Conservation (phyloP, 805 yeast genomes). For the Kodamaea kaohsiungensis region DNA sequence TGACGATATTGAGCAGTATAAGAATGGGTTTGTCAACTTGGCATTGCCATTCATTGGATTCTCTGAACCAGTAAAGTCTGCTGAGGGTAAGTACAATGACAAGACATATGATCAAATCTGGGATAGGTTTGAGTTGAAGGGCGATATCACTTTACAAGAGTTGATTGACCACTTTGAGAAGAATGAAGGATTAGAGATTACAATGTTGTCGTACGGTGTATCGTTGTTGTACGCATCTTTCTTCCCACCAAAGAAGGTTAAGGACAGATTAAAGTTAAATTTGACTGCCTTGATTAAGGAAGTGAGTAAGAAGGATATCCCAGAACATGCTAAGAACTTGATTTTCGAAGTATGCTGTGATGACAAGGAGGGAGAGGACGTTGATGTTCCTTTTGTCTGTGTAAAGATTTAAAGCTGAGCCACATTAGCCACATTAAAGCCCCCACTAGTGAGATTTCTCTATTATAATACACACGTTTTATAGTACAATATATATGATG, state of each 20-base stretch:
- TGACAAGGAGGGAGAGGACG: slow-evolving; percentile 91
- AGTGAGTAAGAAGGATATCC: slow-evolving; percentile 83
- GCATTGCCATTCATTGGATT: slow-evolving; percentile 96
- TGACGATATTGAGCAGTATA: slow-evolving; percentile 77
- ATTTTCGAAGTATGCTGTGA: slow-evolving; percentile 91
- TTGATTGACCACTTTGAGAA: slow-evolving; percentile 73
- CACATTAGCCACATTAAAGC: too few relatives aligned
- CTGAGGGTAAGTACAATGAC: slow-evolving; percentile 76
- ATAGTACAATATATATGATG: slow-evolving; percentile 2
- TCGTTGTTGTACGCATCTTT: slow-evolving; percentile 89
- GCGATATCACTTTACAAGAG: slow-evolving; percentile 73
- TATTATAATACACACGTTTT: slow-evolving; percentile 1
- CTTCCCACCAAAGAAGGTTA: slow-evolving; percentile 86
- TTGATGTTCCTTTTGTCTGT: slow-evolving; percentile 87
- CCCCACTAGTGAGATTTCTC: not conserved
- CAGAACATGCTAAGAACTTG: slow-evolving; percentile 70
- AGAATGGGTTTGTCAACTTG: slow-evolving; percentile 88
- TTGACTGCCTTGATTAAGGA: slow-evolving; percentile 76
- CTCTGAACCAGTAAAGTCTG: slow-evolving; percentile 91
- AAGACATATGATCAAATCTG: slow-evolving; percentile 86
- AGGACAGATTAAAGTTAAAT: slow-evolving; percentile 68
- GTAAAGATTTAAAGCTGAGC: slow-evolving; percentile 38
- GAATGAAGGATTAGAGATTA: slow-evolving; percentile 80
- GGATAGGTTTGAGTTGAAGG: slow-evolving; percentile 87
- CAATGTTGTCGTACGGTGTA: slow-evolving; percentile 91